Evolutionary conservation across 2,329 filamentous ascomycete species (phyloP), one percentile per base, ranked within the genome.

Genomic region (Diplodia corticola): DNA sequence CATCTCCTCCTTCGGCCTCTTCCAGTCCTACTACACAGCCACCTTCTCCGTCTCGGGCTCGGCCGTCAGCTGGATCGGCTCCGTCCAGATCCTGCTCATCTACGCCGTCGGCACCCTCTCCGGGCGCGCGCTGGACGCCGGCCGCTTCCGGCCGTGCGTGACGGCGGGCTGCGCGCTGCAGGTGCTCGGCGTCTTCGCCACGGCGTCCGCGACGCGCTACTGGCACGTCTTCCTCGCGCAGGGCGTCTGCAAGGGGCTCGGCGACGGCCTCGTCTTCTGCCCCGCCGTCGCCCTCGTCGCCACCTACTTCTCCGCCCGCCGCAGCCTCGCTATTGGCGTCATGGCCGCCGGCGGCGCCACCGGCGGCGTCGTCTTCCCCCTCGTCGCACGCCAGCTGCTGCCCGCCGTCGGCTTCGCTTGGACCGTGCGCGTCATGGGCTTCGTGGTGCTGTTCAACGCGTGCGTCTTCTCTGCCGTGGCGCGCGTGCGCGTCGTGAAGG

Each of bases 1-100:
- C 67, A 80, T 84, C 70, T 82, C 81, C 51, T 82, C 82, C n/a
- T 87, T 85, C 67, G 85, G 85, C 3, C 80, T 83, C 3, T 87
- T 85, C 65, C 84, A 87, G 68, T 80, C 80, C 3, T 82, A 83
- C 72, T 88, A 87, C 68, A 77, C 37, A 1, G 71, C 64, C 26
- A 70, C 78, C 0, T 59, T 70, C n/a, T 22, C 46, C 13, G 69
- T 70, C 17, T 65, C 75, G 2, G 69, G 75, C 10, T 81, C 80
- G 5, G 78, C 76, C 2, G 81, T 84, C 46, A 80, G 80, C 6
- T 84, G 82, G 82, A 81, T 84, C 28, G 82, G 82, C 5, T 79
- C 79, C 1, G 70, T 82, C 1, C 81, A 84, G 68, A 77, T 79
- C 13, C 83, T 77, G 61, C 68, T 83, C 5, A 74, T 82, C 0